phyloP scores from a whole-genome alignment of 2,329 filamentous ascomycete species.

The Claviceps africana region DNA sequence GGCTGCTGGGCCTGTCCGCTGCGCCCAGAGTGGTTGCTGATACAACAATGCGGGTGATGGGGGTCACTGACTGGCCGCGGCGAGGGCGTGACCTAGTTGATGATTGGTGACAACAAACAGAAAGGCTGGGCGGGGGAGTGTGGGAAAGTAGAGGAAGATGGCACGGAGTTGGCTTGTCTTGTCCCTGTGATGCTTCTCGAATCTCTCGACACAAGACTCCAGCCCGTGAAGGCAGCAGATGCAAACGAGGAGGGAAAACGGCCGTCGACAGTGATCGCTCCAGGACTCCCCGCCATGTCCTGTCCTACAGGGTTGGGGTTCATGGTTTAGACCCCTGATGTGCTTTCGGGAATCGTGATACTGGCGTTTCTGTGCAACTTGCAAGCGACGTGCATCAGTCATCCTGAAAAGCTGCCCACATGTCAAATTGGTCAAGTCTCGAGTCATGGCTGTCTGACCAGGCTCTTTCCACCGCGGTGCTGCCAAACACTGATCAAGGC shows the following conservation, averaged over 20 bases:
- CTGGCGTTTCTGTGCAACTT: background rate
- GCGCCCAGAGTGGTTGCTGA: slow-evolving; percentile 2
- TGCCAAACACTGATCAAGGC: background rate
- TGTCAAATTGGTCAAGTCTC: background rate
- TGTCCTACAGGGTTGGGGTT: background rate
- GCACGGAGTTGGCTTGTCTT: background rate
- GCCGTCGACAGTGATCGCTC: background rate
- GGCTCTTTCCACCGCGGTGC: background rate
- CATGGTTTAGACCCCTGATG: background rate
- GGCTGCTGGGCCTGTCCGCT: background rate
- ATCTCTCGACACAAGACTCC: background rate
- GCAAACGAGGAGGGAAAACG: background rate
- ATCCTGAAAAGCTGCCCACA: background rate
- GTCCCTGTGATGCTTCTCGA: too few relatives aligned
- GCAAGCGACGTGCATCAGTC: background rate
- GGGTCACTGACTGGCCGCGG: background rate
- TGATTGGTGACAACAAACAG: slow-evolving; percentile 1
- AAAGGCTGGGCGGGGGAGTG: background rate
- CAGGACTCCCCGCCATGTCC: background rate
- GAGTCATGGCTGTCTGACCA: background rate
- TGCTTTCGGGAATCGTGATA: background rate
- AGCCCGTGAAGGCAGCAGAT: background rate
- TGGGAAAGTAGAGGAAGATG: background rate
- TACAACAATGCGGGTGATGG: slow-evolving; percentile 5
- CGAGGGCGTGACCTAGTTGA: background rate